Evolutionary conservation across 805 yeast species (phyloP), one percentile per base, ranked within the genome.

Genomic region (Monosporozyma siamensis): DNA sequence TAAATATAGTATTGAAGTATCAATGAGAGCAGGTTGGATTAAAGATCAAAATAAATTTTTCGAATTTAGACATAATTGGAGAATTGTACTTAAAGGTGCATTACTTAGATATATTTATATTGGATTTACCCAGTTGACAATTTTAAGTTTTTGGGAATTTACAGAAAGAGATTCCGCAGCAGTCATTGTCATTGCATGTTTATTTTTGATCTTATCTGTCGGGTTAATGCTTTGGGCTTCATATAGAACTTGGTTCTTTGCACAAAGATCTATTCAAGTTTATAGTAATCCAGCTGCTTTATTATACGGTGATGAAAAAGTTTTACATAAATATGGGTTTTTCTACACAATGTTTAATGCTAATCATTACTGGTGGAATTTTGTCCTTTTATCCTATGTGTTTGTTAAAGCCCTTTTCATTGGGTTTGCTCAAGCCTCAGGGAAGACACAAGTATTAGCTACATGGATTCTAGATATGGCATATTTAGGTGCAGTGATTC

Each of bases 291-390:
- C 96, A 0, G 95, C 95, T 20, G 95, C 89, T 35, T 63, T 86
- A 45, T 68, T 89, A 43, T 89, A 86, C 56, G 95, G 95, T 45
- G 83, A 89, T 54, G 70, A 78, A 38, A 65, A 67, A 24, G 71
- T 85, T 29, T 71, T 88, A 56, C 75, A 80, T 67, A 82, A 81
- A 58, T 88, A 80, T 58, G 96, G 96, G 0, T 89, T 82, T 64
- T 77, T 88, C 55, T 89, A 88, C 66, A 82, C 95, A 12, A 87
- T 86, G 88, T 88, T 82, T 63, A 75, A 76, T 49, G 94, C 95
- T 17, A 70, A 68, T 18, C 78, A 73, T 55, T 88, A 83, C 65
- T 89, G 88, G 84, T 89, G 89, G 72, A 85, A 90, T 44, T 64
- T 72, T 12, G 79, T 82, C 3, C 61, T 81, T 39, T 53, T 86